Conservation (phyloP, 169 alveolate genomes). For the Besnoitia besnoiti region DNA sequence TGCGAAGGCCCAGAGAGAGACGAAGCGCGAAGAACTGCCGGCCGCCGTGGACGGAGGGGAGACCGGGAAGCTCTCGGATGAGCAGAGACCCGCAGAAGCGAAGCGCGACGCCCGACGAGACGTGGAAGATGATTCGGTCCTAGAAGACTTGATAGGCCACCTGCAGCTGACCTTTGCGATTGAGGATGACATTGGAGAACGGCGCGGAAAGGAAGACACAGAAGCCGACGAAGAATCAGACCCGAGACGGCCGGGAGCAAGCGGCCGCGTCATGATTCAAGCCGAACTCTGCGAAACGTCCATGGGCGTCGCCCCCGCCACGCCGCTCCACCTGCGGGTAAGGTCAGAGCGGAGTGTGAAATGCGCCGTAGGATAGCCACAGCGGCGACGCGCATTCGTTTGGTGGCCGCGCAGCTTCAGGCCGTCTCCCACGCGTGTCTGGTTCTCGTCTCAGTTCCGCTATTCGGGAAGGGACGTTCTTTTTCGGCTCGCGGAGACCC, state of each 20-base stretch:
- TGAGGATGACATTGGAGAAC: background rate
- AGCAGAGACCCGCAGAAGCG: background rate
- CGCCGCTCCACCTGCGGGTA: background rate
- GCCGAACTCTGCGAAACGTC: background rate
- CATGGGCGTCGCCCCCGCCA: background rate
- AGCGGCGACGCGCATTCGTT: too few species aligned
- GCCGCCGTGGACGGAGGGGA: background rate
- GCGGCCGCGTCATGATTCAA: background rate
- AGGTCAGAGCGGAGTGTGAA: too few species aligned
- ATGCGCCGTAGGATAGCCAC: too few species aligned
- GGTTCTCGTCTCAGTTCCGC: too few species aligned
- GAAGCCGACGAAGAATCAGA: background rate
- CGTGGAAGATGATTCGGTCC: background rate
- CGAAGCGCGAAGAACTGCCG: background rate
- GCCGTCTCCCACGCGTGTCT: too few species aligned
- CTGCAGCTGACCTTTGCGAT: background rate
- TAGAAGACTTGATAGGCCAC: background rate
- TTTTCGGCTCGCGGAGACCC: too few species aligned
- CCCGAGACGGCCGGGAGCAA: background rate
- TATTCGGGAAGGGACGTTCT: too few species aligned
- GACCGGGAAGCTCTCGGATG: background rate
- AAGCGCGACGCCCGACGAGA: background rate
- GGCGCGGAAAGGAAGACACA: background rate
- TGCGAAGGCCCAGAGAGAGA: background rate
- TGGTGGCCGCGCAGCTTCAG: too few species aligned